Conservation (phyloP, 768 basidiomycete species). For the Lactarius tabidus region DNA sequence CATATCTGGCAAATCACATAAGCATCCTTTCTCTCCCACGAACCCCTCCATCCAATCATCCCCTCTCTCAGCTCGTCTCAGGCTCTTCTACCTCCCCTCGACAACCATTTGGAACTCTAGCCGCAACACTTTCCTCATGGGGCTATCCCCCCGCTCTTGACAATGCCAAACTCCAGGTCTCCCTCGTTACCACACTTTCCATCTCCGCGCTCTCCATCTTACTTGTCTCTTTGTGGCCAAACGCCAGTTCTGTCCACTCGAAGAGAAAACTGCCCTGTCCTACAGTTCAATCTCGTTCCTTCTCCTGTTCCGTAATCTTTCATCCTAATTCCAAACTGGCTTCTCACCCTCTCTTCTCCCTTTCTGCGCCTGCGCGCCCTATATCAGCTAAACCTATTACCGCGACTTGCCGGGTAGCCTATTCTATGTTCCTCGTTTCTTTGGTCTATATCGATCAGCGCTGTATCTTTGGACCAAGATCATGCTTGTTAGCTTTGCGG, state of each 20-base stretch:
- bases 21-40: constrained; percentile 26
- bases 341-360: constrained; percentile 15
- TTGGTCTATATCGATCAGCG: constrained; percentile 21
- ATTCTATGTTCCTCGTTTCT: constrained; percentile 20
- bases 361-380: constrained; percentile 22
- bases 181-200: constrained; percentile 25
- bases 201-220: constrained; percentile 25
- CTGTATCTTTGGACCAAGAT: constrained; percentile 6
- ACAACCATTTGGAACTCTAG: constrained; percentile 22
- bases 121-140: constrained; percentile 24
- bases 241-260: constrained; percentile 17
- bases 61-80: not conserved
- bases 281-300: constrained; percentile 19
- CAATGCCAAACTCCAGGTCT: constrained; percentile 24
- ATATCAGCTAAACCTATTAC: constrained; percentile 25
- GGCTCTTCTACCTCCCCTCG: constrained; percentile 5
- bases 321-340: constrained; percentile 15
- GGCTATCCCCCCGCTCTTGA: constrained; percentile 18
- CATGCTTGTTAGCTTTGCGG: constrained; percentile 10
- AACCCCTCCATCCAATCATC: constrained; percentile 7
- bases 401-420: constrained; percentile 24
- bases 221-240: constrained; percentile 20
- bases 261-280: constrained; percentile 15
- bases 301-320: constrained; percentile 25
- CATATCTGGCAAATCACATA: constrained; percentile 24